phyloP scores from a whole-genome alignment of 2,329 filamentous ascomycete species.

The Colletotrichum lindemuthianum region DNA sequence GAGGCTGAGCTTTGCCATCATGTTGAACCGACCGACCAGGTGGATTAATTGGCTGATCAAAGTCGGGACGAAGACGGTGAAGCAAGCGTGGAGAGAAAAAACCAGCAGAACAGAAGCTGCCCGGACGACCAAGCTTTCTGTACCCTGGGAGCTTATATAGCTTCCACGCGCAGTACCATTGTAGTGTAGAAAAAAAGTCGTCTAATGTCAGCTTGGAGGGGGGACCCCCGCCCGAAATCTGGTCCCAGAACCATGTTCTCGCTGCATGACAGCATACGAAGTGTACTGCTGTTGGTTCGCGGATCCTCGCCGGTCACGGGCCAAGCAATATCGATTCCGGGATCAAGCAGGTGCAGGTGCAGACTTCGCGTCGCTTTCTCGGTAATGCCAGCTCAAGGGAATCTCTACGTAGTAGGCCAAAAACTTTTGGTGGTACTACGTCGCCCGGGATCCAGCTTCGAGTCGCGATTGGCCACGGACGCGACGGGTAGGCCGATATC shows the following conservation, averaged over 20 bases:
- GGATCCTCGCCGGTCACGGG: conserved; percentile 23
- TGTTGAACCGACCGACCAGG: conserved; percentile 36
- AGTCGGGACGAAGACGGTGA: conserved; percentile 19
- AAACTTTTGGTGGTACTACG: conserved; percentile 25
- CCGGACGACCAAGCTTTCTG: conserved; percentile 13
- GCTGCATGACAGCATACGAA: conserved; percentile 22
- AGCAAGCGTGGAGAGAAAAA: conserved; percentile 3
- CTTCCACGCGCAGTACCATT: background rate
- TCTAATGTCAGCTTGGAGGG: conserved; percentile 17
- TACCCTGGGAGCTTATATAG: conserved; percentile 33
- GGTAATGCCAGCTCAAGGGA: conserved; percentile 12
- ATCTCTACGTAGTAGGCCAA: conserved; percentile 12
- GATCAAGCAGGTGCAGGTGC: conserved; percentile 5
- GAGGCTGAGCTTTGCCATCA: conserved; percentile 50
- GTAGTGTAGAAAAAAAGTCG: conserved; percentile 14
- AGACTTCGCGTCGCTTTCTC: conserved; percentile 10
- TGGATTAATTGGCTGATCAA: conserved; percentile 15
- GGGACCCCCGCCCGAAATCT: conserved; percentile 6
- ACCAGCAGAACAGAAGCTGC: background rate
- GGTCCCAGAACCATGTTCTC: conserved; percentile 13
- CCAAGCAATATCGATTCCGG: conserved; percentile 5
- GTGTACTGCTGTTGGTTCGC: conserved; percentile 20
- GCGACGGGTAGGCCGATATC: conserved; percentile 25
- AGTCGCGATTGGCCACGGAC: conserved; percentile 19
- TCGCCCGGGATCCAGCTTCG: conserved; percentile 8